A percentile compares a stretch with the other conserved stretches of the same genome.
phyloP scores from a whole-genome alignment of 495 filamentous ascomycete species.

The Xylaria flabelliformis region DNA sequence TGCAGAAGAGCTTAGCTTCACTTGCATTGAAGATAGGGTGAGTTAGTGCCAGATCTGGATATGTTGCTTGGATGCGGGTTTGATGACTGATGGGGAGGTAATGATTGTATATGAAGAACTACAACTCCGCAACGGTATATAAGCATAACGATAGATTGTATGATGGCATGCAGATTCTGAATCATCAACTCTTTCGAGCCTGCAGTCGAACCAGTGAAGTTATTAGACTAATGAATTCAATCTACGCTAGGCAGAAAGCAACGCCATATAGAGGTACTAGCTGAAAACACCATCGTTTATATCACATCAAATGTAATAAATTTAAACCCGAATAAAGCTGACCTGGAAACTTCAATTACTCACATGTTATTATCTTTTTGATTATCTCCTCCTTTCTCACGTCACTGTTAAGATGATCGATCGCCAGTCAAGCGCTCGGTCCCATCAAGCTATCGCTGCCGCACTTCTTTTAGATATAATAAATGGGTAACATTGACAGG shows the following conservation, averaged over 20 bases:
- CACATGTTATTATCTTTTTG: not conserved
- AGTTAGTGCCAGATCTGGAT: not conserved
- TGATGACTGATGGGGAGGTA: not conserved
- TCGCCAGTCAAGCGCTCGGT: not conserved
- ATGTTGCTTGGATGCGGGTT: not conserved
- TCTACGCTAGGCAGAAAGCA: not conserved
- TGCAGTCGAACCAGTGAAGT: too few species aligned
- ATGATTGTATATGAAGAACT: not conserved
- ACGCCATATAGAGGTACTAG: too few species aligned
- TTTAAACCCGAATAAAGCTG: not conserved
- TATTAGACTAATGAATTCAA: too few species aligned
- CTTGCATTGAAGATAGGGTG: constrained; percentile 5
- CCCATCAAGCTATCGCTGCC: not conserved
- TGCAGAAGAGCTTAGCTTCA: constrained; percentile 11
- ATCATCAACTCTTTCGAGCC: too few species aligned
- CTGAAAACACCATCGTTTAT: too few species aligned
- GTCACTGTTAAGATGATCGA: not conserved
- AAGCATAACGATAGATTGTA: not conserved
- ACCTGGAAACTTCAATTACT: not conserved
- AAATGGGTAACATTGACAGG: not conserved
- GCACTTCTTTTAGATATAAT: not conserved
- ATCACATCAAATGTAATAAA: not conserved
- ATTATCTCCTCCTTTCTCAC: not conserved
- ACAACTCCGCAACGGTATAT: not conserved
- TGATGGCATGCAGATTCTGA: not conserved